Evolutionary conservation across 108 stramenopile genomes (phyloP).

Genomic region (Conticribra guillardii): DNA sequence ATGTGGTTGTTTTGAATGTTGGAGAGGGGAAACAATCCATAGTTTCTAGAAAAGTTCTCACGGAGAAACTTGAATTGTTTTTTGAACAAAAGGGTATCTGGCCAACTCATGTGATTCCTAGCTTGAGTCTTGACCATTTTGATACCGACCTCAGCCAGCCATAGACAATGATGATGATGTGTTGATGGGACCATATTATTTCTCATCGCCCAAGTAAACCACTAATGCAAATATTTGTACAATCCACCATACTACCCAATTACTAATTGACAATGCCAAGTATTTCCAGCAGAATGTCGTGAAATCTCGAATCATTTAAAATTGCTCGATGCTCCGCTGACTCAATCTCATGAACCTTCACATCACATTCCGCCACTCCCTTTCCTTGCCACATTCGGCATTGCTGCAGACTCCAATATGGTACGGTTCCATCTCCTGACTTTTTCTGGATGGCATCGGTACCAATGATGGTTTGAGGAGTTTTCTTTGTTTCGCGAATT

Average conservation of each 20-base stretch:
- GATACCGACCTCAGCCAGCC: no score
- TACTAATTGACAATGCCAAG: constrained; percentile 20
- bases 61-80: background rate
- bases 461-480: constrained; percentile 27
- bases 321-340: constrained; percentile 52
- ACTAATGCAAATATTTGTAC: no score
- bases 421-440: constrained; percentile 60
- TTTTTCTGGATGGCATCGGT: background rate
- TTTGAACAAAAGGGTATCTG: background rate
- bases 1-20: no score
- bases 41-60: background rate
- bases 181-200: no score
- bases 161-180: no score
- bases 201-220: no score
- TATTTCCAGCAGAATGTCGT: constrained; percentile 41
- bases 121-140: background rate
- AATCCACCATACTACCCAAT: no score
- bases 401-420: constrained; percentile 62
- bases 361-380: constrained; percentile 38
- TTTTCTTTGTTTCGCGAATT: constrained; percentile 58
- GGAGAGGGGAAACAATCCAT: background rate
- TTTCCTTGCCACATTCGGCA: constrained; percentile 49
- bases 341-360: constrained; percentile 56
- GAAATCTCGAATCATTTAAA: constrained; percentile 51
- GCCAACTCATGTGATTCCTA: background rate